Conservation (phyloP, 768 basidiomycete species). For the Pisolithus orientalis region DNA sequence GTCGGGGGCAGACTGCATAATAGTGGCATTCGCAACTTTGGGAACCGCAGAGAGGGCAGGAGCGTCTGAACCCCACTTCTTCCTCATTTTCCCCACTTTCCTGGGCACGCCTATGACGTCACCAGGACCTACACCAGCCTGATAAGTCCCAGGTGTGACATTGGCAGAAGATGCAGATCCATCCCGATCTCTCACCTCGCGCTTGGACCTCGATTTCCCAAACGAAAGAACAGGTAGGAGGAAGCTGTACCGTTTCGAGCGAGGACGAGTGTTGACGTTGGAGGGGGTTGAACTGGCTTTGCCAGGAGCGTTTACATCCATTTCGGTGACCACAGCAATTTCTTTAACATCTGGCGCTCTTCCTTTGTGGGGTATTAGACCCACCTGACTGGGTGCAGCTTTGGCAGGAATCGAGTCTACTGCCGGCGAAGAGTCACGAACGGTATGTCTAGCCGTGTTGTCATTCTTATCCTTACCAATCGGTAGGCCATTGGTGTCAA, state of each 20-base stretch:
- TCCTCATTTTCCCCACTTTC: background rate
- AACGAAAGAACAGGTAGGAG: background rate
- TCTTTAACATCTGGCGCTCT: background rate
- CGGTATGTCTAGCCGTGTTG: background rate
- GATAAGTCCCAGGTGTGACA: constrained; percentile 15
- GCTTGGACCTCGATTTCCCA: background rate
- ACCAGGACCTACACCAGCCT: background rate
- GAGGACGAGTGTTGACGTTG: background rate
- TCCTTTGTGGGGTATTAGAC: background rate
- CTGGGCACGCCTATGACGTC: background rate
- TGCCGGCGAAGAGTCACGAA: background rate
- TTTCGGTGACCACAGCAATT: background rate
- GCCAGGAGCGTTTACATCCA: background rate
- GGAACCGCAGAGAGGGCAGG: background rate
- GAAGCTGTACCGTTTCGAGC: background rate
- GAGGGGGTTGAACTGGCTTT: background rate
- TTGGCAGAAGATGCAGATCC: constrained; percentile 11
- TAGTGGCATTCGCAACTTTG: background rate
- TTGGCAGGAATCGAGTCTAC: background rate
- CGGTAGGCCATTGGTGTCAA: too few relatives aligned
- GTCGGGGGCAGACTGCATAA: background rate
- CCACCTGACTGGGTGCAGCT: background rate
- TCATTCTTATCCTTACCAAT: background rate
- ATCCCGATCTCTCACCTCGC: background rate
- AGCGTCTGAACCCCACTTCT: background rate